A percentile compares a stretch with the other conserved stretches of the same genome.
Evolutionary conservation across 331 rosid species (phyloP).

Genomic region (Acacia pycnantha): DNA sequence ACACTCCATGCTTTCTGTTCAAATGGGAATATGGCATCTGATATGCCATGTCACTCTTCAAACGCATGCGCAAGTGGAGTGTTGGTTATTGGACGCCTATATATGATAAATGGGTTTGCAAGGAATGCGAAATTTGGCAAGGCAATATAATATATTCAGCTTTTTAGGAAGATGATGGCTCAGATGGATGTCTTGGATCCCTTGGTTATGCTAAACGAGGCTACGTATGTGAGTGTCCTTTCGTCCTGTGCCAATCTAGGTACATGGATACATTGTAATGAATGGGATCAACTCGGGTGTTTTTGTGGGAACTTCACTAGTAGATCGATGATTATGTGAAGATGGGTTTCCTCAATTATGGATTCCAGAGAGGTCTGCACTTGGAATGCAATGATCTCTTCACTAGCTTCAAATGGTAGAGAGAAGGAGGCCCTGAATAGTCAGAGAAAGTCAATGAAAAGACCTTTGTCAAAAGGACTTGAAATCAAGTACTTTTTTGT

Average conservation of each 20-base stretch:
- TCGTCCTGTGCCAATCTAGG: constrained; percentile 62
- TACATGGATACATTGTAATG: constrained; percentile 50
- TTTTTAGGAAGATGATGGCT: constrained; percentile 54
- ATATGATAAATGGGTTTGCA: constrained; percentile 55
- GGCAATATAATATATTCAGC: constrained; percentile 30
- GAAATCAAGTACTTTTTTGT: no score
- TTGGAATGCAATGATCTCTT: constrained; percentile 84
- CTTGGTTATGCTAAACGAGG: constrained; percentile 69
- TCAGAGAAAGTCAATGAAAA: no score
- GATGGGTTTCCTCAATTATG: constrained; percentile 53
- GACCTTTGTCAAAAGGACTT: no score
- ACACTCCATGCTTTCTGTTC: constrained; percentile 54
- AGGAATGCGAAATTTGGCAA: constrained; percentile 42
- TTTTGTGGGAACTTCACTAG: constrained; percentile 34
- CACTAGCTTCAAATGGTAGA: constrained; percentile 61
- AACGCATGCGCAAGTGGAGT: constrained; percentile 43
- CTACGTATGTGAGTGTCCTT: constrained; percentile 62
- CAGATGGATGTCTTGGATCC: constrained; percentile 39
- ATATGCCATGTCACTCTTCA: constrained; percentile 45
- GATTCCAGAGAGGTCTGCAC: constrained; percentile 50
- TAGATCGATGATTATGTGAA: constrained; percentile 63
- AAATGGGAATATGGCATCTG: constrained; percentile 58
- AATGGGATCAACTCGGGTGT: constrained; percentile 44
- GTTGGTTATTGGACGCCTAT: constrained; percentile 70
- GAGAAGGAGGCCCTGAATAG: constrained; percentile 52